Conservation (phyloP, 1,139 yeast species). For the Pichia norvegensis region DNA sequence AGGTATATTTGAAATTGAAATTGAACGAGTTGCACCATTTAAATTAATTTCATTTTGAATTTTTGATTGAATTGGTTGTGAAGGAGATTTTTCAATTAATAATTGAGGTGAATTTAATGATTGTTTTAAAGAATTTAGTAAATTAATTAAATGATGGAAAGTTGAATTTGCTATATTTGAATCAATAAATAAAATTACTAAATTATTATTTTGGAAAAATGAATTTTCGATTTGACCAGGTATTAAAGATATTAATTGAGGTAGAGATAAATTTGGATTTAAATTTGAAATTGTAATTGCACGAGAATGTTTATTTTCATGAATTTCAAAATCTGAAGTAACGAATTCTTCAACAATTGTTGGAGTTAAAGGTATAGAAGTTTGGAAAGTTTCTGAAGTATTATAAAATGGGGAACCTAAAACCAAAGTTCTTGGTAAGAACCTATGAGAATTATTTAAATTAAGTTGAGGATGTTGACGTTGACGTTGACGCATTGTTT, state of each 20-base stretch:
- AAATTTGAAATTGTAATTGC: conserved; percentile 21
- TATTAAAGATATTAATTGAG: conserved; percentile 18
- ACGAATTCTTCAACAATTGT: neutral
- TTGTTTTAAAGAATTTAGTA: conserved; percentile 35
- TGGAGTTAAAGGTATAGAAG: neutral
- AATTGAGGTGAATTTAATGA: conserved; percentile 37
- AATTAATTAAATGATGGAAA: conserved; percentile 36
- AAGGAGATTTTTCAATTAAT: conserved; percentile 61
- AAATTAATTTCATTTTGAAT: conserved; percentile 69
- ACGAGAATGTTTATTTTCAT: conserved; percentile 9
- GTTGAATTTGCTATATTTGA: conserved; percentile 38
- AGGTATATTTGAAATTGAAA: conserved; percentile 70
- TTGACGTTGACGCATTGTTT: neutral
- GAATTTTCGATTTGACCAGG: conserved; percentile 39
- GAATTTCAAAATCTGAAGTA: neutral
- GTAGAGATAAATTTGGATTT: conserved; percentile 30
- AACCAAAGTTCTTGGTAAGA: conserved; percentile 62
- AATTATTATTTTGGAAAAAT: conserved; percentile 18
- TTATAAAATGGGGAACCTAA: conserved; percentile 61
- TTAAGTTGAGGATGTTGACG: conserved; percentile 35
- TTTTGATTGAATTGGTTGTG: conserved; percentile 55
- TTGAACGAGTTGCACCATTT: conserved; percentile 88
- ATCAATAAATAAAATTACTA: conserved; percentile 34
- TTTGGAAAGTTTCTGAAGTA: conserved; percentile 19
- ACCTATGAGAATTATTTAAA: conserved; percentile 48